A percentile compares a stretch with the other conserved stretches of the same genome.
phyloP scores from a whole-genome alignment of 179 eudicot genomes.

The Beta lomatogona region DNA sequence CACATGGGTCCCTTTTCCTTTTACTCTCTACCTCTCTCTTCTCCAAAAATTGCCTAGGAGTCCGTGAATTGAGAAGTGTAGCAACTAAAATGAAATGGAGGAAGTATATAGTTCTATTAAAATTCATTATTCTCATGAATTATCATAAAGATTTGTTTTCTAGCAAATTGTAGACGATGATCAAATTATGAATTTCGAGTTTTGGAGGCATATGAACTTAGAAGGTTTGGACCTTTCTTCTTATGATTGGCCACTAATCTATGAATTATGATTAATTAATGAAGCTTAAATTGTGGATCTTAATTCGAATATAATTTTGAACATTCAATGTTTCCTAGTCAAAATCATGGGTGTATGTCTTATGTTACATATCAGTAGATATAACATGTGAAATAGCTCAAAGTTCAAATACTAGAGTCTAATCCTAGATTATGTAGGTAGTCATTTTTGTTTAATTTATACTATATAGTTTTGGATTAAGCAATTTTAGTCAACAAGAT shows the following conservation, averaged over 20 bases:
- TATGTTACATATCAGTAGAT: not conserved
- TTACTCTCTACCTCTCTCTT: too few species aligned
- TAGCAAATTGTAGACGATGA: too few species aligned
- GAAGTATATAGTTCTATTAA: too few species aligned
- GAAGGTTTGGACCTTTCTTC: too few species aligned
- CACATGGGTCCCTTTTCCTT: too few species aligned
- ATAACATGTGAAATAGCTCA: not conserved
- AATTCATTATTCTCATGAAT: too few species aligned
- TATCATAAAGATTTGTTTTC: too few species aligned
- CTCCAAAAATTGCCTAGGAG: too few species aligned
- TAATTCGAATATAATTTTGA: not conserved
- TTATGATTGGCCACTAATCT: not conserved
- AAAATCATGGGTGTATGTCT: not conserved
- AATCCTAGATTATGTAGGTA: not conserved
- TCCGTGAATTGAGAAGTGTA: too few species aligned
- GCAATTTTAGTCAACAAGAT: not conserved
- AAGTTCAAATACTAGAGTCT: conserved; percentile 11
- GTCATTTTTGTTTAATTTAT: not conserved
- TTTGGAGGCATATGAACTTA: too few species aligned
- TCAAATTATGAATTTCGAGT: too few species aligned
- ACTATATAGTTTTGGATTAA: not conserved
- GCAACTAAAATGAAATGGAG: too few species aligned
- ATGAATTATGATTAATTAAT: not conserved
- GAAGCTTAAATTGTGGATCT: conserved; percentile 3
- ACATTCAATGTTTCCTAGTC: not conserved